A percentile compares a stretch with the other conserved stretches of the same genome.
Evolutionary conservation across 2,329 filamentous ascomycete genomes (phyloP).

Genomic region (Fusarium fujikuroi): DNA sequence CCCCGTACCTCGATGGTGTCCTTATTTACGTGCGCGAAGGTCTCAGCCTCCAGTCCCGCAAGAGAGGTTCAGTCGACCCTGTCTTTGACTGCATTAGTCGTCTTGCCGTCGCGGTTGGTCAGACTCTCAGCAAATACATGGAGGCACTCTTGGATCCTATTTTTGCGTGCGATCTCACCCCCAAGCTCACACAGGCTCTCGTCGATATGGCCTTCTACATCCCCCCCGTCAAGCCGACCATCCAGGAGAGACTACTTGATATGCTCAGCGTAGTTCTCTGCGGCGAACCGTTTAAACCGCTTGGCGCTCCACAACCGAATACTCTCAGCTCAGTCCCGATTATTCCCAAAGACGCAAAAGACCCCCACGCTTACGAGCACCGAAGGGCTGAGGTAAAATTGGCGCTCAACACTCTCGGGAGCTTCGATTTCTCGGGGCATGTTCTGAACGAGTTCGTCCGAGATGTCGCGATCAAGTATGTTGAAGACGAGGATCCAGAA

Average conservation of each 20-base stretch:
- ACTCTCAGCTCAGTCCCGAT: constrained; percentile 83
- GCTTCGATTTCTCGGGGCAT: constrained; percentile 93
- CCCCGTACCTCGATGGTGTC: constrained; percentile 93
- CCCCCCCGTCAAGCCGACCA: constrained; percentile 89
- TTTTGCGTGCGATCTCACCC: constrained; percentile 93
- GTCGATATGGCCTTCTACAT: constrained; percentile 99
- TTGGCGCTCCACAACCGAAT: constrained; percentile 88
- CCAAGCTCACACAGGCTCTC: constrained; percentile 92
- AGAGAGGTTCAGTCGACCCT: constrained; percentile 73
- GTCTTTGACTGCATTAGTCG: constrained; percentile 99
- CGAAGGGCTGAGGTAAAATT: constrained; percentile 89
- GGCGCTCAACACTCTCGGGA: constrained; percentile 94
- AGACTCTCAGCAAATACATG: constrained; percentile 98
- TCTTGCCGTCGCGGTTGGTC: constrained; percentile 92
- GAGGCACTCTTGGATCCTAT: constrained; percentile 94
- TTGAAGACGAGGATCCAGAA: constrained; percentile 93
- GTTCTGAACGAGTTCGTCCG: constrained; percentile 98
- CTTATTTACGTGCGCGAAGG: constrained; percentile 94
- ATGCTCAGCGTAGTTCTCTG: constrained; percentile 95
- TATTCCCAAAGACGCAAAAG: constrained; percentile 87
- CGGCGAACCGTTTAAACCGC: constrained; percentile 88
- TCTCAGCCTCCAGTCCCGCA: constrained; percentile 80
- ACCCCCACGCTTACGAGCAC: constrained; percentile 82
- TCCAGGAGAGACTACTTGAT: constrained; percentile 92
- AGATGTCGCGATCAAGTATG: constrained; percentile 97